Evolutionary conservation across 768 basidiomycete species (phyloP), one percentile per base, ranked within the genome.

Genomic region (Lactarius psammicola): DNA sequence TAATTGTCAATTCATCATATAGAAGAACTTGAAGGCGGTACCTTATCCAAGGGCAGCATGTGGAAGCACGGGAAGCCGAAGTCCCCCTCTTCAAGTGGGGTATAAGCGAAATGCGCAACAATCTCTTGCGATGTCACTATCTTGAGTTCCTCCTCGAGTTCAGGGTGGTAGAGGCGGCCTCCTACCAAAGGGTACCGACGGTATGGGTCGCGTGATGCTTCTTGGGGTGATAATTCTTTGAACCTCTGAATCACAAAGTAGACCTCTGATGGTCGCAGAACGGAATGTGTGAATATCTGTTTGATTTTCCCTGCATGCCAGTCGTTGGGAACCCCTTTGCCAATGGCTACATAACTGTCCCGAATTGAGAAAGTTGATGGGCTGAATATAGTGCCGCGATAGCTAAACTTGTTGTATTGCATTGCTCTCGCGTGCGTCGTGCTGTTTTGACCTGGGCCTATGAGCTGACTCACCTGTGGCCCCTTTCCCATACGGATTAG

Each of bases 241-340:
- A 59, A 30, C 30, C 4, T 51, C 20, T 59, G 58, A 15, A 59
- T 38, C 49, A 60, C 34, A 51, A 63, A 51, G 36, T 56, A 56
- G 10, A 42, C 54, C 28, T 56, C 54, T 15, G 20, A 60, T 46
- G 42, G 42, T 17, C 9, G 18, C 26, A 28, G n/a, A 42, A n/a
- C 8, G 28, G 30, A 23, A 46, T 49, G 42, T 3, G n/a, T 26
- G 59, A 60, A 60, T 40, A 60, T 60, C 11, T 60, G 59, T 13
- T 60, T 46, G 20, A 62, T 54, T 30, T 53, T 46, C 15, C 46
- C 61, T 30, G 61, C 61, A 26, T 55, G 20, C 61, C 61, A 62
- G 28, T 23, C 51, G 11, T 54, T 17, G 38, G 51, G 46, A 31
- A 62, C 23, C 2, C 61, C 61, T n/a, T 23, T n/a, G 1, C 61